Evolutionary conservation across 371 early-diverging fungal genomes (phyloP).

Genomic region (Mortierella sp.): DNA sequence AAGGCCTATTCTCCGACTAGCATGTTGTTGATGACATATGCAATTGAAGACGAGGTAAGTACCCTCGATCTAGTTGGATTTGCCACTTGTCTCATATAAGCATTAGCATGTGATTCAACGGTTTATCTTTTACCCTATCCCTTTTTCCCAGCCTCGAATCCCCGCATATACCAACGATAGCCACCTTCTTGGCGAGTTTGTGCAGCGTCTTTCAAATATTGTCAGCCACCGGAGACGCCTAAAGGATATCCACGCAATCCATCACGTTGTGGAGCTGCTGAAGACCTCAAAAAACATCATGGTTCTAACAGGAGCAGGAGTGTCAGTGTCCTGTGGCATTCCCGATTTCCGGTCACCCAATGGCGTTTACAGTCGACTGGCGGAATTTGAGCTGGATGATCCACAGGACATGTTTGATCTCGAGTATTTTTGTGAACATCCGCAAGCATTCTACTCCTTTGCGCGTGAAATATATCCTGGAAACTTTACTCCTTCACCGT

Average conservation of each 20-base stretch:
- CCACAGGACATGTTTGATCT: slow-evolving; percentile 95
- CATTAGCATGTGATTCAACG: background rate
- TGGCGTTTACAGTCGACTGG: slow-evolving; percentile 93
- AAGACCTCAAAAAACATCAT: slow-evolving; percentile 78
- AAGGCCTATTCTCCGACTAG: slow-evolving; percentile 20
- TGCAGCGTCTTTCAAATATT: slow-evolving; percentile 60
- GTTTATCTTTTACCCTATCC: background rate
- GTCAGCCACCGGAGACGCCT: slow-evolving; percentile 69
- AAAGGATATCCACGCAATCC: slow-evolving; percentile 70
- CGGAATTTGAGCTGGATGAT: slow-evolving; percentile 80
- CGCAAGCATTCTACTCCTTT: slow-evolving; percentile 94
- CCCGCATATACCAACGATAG: slow-evolving; percentile 20
- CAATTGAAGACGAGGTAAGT: background rate
- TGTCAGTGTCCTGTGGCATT: slow-evolving; percentile 96
- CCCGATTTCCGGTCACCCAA: slow-evolving; percentile 98
- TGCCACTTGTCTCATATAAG: background rate
- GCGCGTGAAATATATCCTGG: slow-evolving; percentile 90
- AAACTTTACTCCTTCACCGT: slow-evolving; percentile 91
- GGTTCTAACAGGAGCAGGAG: slow-evolving; percentile 95
- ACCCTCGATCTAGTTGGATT: background rate
- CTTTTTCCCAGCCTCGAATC: background rate
- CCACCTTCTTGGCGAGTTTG: slow-evolving; percentile 65
- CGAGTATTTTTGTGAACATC: slow-evolving; percentile 83
- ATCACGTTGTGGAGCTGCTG: slow-evolving; percentile 79
- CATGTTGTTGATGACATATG: slow-evolving; percentile 33